Base-by-base conservation (phyloP, 2,329 filamentous ascomycete genomes). In the Furcasterigmium furcatum region DNA sequence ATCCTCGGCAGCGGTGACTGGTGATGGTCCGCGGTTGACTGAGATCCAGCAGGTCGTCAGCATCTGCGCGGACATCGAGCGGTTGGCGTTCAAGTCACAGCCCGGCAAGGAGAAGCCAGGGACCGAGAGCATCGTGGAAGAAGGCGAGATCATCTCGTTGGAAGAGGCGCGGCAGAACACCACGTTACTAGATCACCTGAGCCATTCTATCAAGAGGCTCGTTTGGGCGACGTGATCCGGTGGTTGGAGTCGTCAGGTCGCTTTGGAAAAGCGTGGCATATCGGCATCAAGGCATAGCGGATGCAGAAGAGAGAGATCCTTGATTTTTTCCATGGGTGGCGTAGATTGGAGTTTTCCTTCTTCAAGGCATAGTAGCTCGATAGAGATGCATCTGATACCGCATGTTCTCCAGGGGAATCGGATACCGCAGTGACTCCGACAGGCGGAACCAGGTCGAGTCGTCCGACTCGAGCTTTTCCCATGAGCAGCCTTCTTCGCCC, bases 331-430 rank as follows among this genome's bases (percentile, higher is more conserved):
- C 12, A 7, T 7, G 24, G 7, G 12, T 27, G 12, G 24, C 24
- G 12, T 27, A 27, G 7, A 27, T 27, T 27, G 24, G 24, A 12
- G 7, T 7, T 27, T 27, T 12, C 27, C 16, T 21, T 41, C 14
- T 22, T 39, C 29, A 50, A 9, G 49, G 41, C 7, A 41, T 38
- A 38, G 49, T 49, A 34, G 62, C 64, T 21, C 70, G 69, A 54
- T 96, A 97, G 14, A 96, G 61, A 70, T 96, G 91, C 56, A 96
- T 74, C 66, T 97, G 92, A 65, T 92, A 96, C 39, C 91, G 82
- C 91, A 96, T 96, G 61, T 96, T 89, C 70, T 97, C 92, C 60
- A 97, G 68, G 43, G 84, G 78, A 56, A 96, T 90, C 8, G 91
- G 87, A 67, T 96, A 97, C 34, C 75, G 72, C 53, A 96, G 66